A percentile compares a stretch with the other conserved stretches of the same genome.
phyloP scores from a whole-genome alignment of 2,329 filamentous ascomycete species.

The Xylariales sp. region DNA sequence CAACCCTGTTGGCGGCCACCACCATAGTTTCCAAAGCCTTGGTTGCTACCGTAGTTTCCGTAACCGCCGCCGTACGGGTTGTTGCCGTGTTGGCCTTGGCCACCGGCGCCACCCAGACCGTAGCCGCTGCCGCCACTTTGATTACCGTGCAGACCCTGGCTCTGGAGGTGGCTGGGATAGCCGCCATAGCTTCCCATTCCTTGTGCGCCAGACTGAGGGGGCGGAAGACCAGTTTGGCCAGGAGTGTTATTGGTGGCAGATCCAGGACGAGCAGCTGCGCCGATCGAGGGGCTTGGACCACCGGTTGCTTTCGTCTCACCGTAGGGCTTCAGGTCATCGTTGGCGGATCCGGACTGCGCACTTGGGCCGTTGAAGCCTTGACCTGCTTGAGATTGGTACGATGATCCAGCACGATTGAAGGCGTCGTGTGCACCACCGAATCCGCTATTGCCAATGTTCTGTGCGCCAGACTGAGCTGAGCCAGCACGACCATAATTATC shows the following conservation, averaged over 20 bases:
- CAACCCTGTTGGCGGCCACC: constrained; percentile 44
- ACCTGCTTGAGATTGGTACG: constrained; percentile 50
- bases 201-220: constrained; percentile 49
- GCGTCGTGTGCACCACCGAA: constrained; percentile 52
- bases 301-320: constrained; percentile 49
- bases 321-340: constrained; percentile 56
- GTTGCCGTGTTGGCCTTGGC: constrained; percentile 49
- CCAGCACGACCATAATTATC: constrained; percentile 50
- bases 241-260: constrained; percentile 52
- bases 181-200: constrained; percentile 49
- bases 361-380: constrained; percentile 49
- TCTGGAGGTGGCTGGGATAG: constrained; percentile 52
- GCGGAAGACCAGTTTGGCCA: constrained; percentile 50
- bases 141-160: constrained; percentile 48
- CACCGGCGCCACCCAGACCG: constrained; percentile 47
- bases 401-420: constrained; percentile 48
- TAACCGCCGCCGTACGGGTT: constrained; percentile 48
- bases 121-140: constrained; percentile 42
- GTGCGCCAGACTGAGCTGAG: constrained; percentile 44
- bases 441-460: constrained; percentile 45
- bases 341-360: constrained; percentile 39
- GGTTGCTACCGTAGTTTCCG: constrained; percentile 44
- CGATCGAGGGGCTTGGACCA: constrained; percentile 53
- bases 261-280: constrained; percentile 50
- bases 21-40: constrained; percentile 43